Percentiles rank a stretch among this genome's conserved stretches.
phyloP scores from a whole-genome alignment of 352 stramenopile species.

The Phytopythium boreale region DNA sequence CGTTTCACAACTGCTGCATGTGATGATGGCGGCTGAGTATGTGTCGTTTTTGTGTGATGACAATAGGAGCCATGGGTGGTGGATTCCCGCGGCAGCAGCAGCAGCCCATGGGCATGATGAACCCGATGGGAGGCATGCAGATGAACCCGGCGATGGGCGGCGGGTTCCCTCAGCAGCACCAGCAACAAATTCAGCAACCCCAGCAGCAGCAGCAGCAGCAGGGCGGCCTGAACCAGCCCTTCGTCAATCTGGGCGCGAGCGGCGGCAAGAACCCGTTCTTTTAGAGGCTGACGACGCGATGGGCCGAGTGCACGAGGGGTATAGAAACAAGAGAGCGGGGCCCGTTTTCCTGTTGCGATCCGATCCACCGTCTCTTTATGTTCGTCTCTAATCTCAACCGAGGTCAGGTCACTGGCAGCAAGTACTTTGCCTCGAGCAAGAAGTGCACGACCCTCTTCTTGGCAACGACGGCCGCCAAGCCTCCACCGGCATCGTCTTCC shows the following conservation, averaged over 20 bases:
- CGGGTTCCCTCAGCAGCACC: constrained; percentile 6
- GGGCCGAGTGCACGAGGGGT: neutral
- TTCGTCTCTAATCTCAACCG: neutral
- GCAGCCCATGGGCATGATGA: constrained; percentile 64
- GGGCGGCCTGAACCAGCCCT: constrained; percentile 67
- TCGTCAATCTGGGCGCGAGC: constrained; percentile 63
- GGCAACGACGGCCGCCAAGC: constrained; percentile 6
- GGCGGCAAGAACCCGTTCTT: constrained; percentile 46
- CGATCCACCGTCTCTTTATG: neutral
- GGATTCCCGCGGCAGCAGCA: constrained; percentile 38
- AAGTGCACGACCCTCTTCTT: constrained; percentile 30
- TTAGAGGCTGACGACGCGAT: constrained; percentile 10
- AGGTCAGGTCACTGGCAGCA: constrained; percentile 1
- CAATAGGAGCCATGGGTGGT: constrained; percentile 32
- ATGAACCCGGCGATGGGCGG: constrained; percentile 26
- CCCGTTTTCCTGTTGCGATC: constrained; percentile 6
- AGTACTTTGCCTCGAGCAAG: constrained; percentile 30
- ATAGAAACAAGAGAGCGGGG: constrained; percentile 23
- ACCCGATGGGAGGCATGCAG: constrained; percentile 51
- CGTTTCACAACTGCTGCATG: neutral
- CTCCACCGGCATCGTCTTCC: neutral
- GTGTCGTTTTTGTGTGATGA: constrained; percentile 16
- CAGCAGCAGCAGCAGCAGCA: constrained; percentile 36
- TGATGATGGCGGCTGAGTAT: neutral
- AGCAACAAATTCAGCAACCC: constrained; percentile 17